Evolutionary conservation across 768 basidiomycete genomes (phyloP).

Genomic region (Psilocybe azurescens): DNA sequence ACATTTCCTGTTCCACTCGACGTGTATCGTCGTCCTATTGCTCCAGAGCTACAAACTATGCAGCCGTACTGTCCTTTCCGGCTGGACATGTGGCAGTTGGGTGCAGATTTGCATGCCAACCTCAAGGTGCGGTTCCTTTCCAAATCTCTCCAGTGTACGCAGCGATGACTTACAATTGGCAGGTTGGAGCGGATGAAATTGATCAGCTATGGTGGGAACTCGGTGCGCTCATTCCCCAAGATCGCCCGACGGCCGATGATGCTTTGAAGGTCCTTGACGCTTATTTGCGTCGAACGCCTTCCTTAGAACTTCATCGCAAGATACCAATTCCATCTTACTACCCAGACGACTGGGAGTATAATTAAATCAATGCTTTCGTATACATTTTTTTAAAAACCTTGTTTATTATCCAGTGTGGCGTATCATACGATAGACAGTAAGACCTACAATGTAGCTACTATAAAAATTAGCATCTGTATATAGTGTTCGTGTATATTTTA

Average conservation of each 20-base stretch:
- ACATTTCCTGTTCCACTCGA: neutral
- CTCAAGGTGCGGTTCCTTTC: no score
- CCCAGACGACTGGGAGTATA: no score
- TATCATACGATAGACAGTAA: no score
- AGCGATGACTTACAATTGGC: neutral
- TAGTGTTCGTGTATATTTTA: no score
- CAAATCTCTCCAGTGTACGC: no score
- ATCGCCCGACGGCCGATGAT: neutral
- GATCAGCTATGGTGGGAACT: constrained; percentile 1
- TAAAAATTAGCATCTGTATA: no score
- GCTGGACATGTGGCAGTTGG: constrained; percentile 22
- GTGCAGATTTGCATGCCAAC: neutral
- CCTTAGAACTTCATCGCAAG: neutral
- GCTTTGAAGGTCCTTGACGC: neutral
- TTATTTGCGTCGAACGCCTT: neutral
- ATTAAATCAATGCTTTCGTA: no score
- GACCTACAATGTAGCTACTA: no score
- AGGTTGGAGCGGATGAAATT: neutral
- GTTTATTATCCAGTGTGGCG: no score
- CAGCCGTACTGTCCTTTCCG: constrained; percentile 16
- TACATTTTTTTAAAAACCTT: no score
- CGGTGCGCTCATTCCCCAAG: neutral
- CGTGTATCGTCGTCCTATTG: neutral
- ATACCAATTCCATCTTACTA: no score
- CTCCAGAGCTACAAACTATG: constrained; percentile 9